These are phyloP conservation scores for Chaetomium cochliodes DNA, from an alignment of 495 filamentous ascomycete species.

Conservation along the genomic window DNA sequence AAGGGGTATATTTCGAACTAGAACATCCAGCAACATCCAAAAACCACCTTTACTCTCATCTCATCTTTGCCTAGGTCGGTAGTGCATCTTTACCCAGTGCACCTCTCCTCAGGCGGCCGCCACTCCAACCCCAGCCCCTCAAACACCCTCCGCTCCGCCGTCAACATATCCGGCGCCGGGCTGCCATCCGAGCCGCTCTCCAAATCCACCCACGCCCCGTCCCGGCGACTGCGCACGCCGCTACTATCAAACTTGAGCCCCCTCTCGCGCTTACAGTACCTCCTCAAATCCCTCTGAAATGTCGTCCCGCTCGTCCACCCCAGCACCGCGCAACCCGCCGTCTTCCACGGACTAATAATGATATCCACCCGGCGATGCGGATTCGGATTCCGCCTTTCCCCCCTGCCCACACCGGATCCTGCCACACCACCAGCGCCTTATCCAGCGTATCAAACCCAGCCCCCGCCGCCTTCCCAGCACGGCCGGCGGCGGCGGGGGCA, in stretches of 20 bases:
- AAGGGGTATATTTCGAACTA: not conserved
- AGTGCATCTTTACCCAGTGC: conserved; percentile 60
- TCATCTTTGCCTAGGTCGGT: no score
- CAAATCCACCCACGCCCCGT: conserved; percentile 65
- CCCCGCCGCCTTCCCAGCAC: conserved; percentile 30
- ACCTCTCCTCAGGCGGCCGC: conserved; percentile 70
- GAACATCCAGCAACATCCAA: not conserved
- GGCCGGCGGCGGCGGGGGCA: not conserved
- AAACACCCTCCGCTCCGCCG: conserved; percentile 80
- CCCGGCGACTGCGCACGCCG: conserved; percentile 67
- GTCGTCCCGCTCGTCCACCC: conserved; percentile 89
- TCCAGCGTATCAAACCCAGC: conserved; percentile 82
- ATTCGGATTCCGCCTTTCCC: conserved; percentile 58
- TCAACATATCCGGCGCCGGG: conserved; percentile 55
- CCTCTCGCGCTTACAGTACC: conserved; percentile 71
- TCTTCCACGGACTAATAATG: conserved; percentile 85
- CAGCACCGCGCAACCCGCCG: conserved; percentile 79
- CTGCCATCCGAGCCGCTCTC: conserved; percentile 45
- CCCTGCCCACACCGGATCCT: conserved; percentile 62
- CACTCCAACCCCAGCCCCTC: conserved; percentile 72
- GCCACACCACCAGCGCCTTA: conserved; percentile 93
- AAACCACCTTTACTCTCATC: no score
- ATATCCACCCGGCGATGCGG: conserved; percentile 88
- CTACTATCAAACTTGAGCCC: conserved; percentile 88
- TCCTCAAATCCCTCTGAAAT: conserved; percentile 81